phyloP scores from a whole-genome alignment of 2,329 filamentous ascomycete genomes.

The Cordyceps tenuipes region DNA sequence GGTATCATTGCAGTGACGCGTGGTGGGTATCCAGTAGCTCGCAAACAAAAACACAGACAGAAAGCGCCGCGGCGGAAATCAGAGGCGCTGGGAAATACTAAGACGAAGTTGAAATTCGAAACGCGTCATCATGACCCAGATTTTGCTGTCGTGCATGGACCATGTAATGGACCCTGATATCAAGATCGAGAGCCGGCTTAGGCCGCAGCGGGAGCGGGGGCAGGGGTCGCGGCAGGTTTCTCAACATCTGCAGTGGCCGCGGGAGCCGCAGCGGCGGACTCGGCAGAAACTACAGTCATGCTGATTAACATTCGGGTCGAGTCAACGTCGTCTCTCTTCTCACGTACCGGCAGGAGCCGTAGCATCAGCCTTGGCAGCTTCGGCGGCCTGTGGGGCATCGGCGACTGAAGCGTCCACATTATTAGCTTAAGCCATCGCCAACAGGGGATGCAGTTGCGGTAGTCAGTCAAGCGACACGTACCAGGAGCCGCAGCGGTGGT shows the following conservation, averaged over 20 bases:
- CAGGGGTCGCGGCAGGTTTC: slow-evolving; percentile 12
- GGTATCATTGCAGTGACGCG: not conserved
- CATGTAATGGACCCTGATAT: not conserved
- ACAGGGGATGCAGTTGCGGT: not conserved
- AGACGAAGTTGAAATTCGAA: not conserved
- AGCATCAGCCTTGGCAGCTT: slow-evolving; percentile 17
- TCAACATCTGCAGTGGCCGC: not conserved
- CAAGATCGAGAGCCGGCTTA: not conserved
- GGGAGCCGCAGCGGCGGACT: slow-evolving; percentile 6
- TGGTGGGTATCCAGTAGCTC: slow-evolving; percentile 13
- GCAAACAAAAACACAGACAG: slow-evolving; percentile 1
- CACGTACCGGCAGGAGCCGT: slow-evolving; percentile 13
- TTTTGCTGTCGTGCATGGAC: not conserved
- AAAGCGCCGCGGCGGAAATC: not conserved
- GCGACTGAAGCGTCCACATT: slow-evolving; percentile 13
- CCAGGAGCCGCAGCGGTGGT: slow-evolving; percentile 14
- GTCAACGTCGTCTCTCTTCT: not conserved
- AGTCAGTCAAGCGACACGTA: not conserved
- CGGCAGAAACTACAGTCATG: not conserved
- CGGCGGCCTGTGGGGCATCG: slow-evolving; percentile 17
- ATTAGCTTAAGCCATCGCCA: slow-evolving; percentile 7
- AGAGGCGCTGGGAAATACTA: slow-evolving; percentile 9
- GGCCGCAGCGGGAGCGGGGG: slow-evolving; percentile 16
- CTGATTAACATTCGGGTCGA: not conserved
- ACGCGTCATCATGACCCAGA: not conserved